Base-by-base conservation (phyloP, 148 eudicot genomes). In the Arbutus unedo region DNA sequence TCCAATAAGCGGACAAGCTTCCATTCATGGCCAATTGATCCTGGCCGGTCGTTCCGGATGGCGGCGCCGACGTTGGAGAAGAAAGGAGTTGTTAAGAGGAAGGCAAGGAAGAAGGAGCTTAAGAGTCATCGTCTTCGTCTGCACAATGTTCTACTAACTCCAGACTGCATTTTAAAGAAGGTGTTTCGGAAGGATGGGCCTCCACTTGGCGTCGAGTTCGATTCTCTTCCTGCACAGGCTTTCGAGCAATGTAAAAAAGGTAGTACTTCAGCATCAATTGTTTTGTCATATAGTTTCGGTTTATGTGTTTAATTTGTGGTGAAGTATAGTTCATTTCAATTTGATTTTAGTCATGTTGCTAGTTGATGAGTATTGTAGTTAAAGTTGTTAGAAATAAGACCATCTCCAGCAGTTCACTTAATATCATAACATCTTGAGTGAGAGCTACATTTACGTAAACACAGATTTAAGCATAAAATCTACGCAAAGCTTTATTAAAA, bases 101-200 rank as follows among this genome's bases (percentile, higher is more conserved):
- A 76, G 76, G 82, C 76, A 13, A 85, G 75, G 81, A 84, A 73
- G 76, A 82, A 85, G 54, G 64, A 48, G 64, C 66, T 49, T 19
- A 74, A 81, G 75, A 81, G 71, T 79, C 64, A 79, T 70, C 56
- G 82, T 19, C 53, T 48, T 76, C 82, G 83, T 56, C 55, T 89
- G 76, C 95, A 93, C 74, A 91, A 88, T 75, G 85, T 74, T 85
- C 68, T 94, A 73, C 77, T 85, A 71, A 74, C 87, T 75, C 43
- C 94, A 11, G 92, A 93, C 25, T 85, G 88, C 53, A 90, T 92
- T 55, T 76, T 90, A 74, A 76, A 82, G 75, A 91, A 90, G 88
- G 85, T 91, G 66, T 94, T 92, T 76, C 82, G 98, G 71, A 91
- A 94, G 85, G 95, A 94, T 31, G 97, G 97, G 8, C 97, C 99